Conservation (phyloP, 352 stramenopile species). For the Phytopythium vexans region DNA sequence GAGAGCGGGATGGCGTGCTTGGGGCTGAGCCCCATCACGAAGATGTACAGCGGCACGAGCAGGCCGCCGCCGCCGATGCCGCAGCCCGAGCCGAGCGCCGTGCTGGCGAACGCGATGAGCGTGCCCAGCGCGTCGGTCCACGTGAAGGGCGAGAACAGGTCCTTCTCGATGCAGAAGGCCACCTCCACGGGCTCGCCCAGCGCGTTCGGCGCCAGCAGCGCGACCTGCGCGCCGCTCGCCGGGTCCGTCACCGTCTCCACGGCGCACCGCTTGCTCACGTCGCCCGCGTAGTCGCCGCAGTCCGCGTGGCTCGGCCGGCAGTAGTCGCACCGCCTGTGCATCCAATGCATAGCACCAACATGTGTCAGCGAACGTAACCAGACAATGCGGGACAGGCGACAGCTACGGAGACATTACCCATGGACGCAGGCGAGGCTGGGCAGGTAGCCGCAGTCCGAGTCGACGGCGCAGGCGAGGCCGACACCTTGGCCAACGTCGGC, state of each 20-base stretch:
- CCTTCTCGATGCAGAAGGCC: conserved; percentile 78
- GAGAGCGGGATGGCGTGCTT: conserved; percentile 97
- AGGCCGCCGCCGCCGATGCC: conserved; percentile 94
- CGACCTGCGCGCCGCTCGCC: conserved; percentile 32
- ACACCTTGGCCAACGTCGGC: conserved; percentile 29
- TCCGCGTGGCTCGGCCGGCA: conserved; percentile 47
- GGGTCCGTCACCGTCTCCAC: conserved; percentile 26
- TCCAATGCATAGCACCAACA: not conserved
- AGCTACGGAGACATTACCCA: conserved; percentile 22
- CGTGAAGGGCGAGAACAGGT: conserved; percentile 78
- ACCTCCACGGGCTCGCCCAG: conserved; percentile 26
- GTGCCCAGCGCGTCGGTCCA: conserved; percentile 65
- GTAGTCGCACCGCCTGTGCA: conserved; percentile 61
- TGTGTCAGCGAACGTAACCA: not conserved
- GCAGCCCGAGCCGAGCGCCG: conserved; percentile 88
- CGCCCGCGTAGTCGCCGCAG: conserved; percentile 38
- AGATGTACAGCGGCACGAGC: conserved; percentile 96
- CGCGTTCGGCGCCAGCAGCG: conserved; percentile 28
- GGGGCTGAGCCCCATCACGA: conserved; percentile 90
- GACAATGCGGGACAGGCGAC: not conserved
- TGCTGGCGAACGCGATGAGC: conserved; percentile 71
- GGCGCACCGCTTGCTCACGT: conserved; percentile 63
- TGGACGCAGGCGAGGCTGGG: conserved; percentile 67
- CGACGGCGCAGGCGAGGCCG: conserved; percentile 40
- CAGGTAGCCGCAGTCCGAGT: conserved; percentile 71